Evolutionary conservation across 2,329 filamentous ascomycete species (phyloP), one percentile per base, ranked within the genome.

Genomic region (Beauveria medogensis): DNA sequence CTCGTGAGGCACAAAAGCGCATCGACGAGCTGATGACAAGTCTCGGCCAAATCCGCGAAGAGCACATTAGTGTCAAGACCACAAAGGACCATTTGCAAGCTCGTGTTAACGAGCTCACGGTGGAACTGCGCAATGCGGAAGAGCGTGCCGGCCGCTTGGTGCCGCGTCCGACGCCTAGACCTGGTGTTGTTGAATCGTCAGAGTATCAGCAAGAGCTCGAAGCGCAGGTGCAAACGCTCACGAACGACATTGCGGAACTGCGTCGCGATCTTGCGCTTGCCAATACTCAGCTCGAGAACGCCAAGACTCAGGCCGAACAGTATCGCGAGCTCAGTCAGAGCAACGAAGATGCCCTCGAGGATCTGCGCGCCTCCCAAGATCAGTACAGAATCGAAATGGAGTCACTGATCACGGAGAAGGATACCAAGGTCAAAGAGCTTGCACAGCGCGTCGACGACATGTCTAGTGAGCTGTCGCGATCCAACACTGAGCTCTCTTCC

Each of bases 321-420:
- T 97, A 95, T 80, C 93, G 90, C 73, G 84, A 87, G 55, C 91
- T 97, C 67, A 92, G 91, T 67, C 91, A 95, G 73, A 81, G 85
- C 37, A 88, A 91, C 2, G 94, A 99, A 71, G 93, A 97, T 66
- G 89, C 92, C 55, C 80, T 97, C 18, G 84, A 91, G 65, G 90
- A 87, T 62, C 79, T 95, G 59, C 88, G 87, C 54, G 85, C 89
- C 41, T 89, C 91, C 0, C 87, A 94, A 63, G 92, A 96, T 52
- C 85, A 94, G 69, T 96, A 92, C 72, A 85, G 86, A n/a, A 85
- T 93, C 66, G 91, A 97, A 69, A 91, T 91, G 72, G 92, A 96
- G 67, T 76, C 79, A 14, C 76, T 89, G 16, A 77, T 96, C 14
- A 80, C 85, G 56, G 85, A 92, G 69, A 97, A 94, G 78, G 88